Percentiles rank a stretch among this genome's conserved stretches.
Evolutionary conservation across 306 rosid species (phyloP).

Genomic region (Cucumis melo): DNA sequence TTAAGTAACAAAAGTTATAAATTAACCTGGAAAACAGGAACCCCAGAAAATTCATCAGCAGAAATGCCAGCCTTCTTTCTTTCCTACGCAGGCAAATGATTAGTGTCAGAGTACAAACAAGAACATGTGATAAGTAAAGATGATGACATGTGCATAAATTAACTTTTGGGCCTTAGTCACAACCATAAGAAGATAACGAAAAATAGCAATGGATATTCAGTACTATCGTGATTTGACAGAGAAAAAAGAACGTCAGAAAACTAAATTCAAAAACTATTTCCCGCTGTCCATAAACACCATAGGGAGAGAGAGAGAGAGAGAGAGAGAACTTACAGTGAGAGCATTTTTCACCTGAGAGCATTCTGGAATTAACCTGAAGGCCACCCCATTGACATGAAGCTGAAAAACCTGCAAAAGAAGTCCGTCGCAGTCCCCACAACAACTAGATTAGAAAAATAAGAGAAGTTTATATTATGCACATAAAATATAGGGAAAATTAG

Average conservation of each 20-base stretch:
- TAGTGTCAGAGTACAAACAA: background rate
- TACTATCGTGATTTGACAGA: background rate
- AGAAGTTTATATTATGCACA: background rate
- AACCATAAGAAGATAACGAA: background rate
- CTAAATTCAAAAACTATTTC: background rate
- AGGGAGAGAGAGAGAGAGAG: background rate
- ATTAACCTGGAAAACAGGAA: slow-evolving; percentile 91
- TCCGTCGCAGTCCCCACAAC: too few relatives aligned
- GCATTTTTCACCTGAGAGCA: slow-evolving; percentile 67
- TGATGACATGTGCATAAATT: background rate
- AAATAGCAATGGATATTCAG: background rate
- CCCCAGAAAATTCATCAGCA: slow-evolving; percentile 53
- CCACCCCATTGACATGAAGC: slow-evolving; percentile 75
- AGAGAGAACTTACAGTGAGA: slow-evolving; percentile 29
- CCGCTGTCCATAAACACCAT: background rate
- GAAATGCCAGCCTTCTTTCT: slow-evolving; percentile 51
- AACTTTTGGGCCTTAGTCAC: background rate
- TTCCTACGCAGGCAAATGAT: slow-evolving; percentile 33
- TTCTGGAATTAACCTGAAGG: slow-evolving; percentile 83
- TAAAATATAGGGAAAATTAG: background rate
- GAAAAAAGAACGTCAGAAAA: background rate
- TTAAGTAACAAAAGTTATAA: slow-evolving; percentile 8
- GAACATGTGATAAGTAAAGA: background rate
- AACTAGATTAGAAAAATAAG: background rate
- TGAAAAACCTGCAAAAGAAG: slow-evolving; percentile 52